Conservation (phyloP, 1,139 yeast species). For the Suhomyces bolitotheri region DNA sequence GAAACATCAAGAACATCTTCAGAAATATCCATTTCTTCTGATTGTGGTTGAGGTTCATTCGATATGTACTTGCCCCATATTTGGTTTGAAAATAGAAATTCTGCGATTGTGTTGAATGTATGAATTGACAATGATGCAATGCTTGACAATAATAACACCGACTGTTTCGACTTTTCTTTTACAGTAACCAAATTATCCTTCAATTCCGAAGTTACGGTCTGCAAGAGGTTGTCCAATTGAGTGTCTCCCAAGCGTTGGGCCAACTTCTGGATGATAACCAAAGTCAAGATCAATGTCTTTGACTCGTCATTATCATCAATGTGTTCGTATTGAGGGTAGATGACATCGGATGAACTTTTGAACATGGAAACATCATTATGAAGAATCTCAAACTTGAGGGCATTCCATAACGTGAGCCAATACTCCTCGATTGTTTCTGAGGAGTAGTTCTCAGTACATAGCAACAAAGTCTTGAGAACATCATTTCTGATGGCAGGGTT, state of each 20-base stretch:
- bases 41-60: constrained; percentile 16
- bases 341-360: constrained; percentile 24
- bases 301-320: constrained; percentile 42
- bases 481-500: constrained; percentile 78
- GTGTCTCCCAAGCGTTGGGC: constrained; percentile 32
- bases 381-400: constrained; percentile 80
- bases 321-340: constrained; percentile 33
- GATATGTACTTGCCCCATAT: constrained; percentile 43
- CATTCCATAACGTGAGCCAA: constrained; percentile 84
- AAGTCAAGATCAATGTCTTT: constrained; percentile 46
- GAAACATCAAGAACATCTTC: constrained; percentile 45
- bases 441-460: constrained; percentile 57
- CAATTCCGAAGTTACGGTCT: constrained; percentile 56
- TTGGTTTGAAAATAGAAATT: constrained; percentile 32
- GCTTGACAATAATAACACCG: constrained; percentile 58
- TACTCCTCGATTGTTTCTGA: constrained; percentile 47
- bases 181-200: constrained; percentile 52
- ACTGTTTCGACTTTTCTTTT: constrained; percentile 58
- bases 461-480: constrained; percentile 60
- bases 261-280: constrained; percentile 49
- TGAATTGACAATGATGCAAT: constrained; percentile 42
- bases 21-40: constrained; percentile 17
- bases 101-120: constrained; percentile 50
- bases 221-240: constrained; percentile 34
- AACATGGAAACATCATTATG: constrained; percentile 60